Evolutionary conservation across 2,329 filamentous ascomycete species (phyloP).

Genomic region (Fulvia fulva): DNA sequence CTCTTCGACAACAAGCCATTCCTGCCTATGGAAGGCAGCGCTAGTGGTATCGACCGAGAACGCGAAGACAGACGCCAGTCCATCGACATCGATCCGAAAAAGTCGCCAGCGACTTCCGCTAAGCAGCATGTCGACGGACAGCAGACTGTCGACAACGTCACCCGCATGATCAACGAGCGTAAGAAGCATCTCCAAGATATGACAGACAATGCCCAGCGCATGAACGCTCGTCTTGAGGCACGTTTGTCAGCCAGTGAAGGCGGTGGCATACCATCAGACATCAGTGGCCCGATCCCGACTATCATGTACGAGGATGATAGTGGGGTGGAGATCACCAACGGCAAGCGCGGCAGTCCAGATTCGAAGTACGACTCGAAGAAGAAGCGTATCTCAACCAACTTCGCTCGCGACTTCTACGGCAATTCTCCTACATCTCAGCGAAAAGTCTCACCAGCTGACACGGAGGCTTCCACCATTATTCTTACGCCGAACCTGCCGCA

Average conservation of each 20-base stretch:
- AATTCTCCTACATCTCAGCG: not conserved
- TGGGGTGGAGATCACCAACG: conserved; percentile 5
- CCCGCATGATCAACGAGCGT: conserved; percentile 15
- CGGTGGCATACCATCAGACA: not conserved
- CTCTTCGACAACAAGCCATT: conserved; percentile 16
- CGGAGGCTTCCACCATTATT: conserved; percentile 13
- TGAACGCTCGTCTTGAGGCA: conserved; percentile 18
- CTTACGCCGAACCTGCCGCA: conserved; percentile 10
- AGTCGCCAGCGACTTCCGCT: not conserved
- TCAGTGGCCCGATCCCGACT: conserved; percentile 2
- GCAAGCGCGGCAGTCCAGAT: not conserved
- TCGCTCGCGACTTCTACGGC: conserved; percentile 25
- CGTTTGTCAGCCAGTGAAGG: conserved; percentile 16
- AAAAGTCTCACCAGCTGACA: not conserved
- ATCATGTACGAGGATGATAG: not conserved
- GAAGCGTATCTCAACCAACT: conserved; percentile 18
- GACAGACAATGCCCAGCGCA: conserved; percentile 15
- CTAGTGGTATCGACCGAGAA: conserved; percentile 5
- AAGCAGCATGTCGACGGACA: not conserved
- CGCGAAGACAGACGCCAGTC: not conserved
- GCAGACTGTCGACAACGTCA: conserved; percentile 9
- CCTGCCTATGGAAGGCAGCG: conserved; percentile 7
- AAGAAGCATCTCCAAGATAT: conserved; percentile 15
- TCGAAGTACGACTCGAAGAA: not conserved
- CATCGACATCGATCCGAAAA: conserved; percentile 7